phyloP scores from a whole-genome alignment of 306 rosid species.

The Glycyrrhiza uralensis region DNA sequence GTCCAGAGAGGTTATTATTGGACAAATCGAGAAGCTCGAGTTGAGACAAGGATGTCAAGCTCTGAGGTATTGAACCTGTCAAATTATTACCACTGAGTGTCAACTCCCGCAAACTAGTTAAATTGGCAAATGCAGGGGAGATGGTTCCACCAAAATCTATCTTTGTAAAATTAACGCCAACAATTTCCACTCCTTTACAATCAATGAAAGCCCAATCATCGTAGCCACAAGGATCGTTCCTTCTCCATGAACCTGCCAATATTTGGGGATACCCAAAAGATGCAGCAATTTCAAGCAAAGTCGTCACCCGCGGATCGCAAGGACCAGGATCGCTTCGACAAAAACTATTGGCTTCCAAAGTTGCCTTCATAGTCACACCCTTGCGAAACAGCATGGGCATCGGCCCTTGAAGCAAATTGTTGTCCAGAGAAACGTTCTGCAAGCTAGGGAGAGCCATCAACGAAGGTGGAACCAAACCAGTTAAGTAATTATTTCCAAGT shows the following conservation, averaged over 20 bases:
- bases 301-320: slow-evolving; percentile 51
- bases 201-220: slow-evolving; percentile 41
- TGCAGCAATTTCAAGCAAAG: slow-evolving; percentile 47
- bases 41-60: slow-evolving; percentile 40
- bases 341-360: slow-evolving; percentile 48
- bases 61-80: slow-evolving; percentile 52
- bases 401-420: slow-evolving; percentile 71
- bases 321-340: slow-evolving; percentile 33
- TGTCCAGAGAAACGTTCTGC: slow-evolving; percentile 46
- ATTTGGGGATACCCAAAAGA: slow-evolving; percentile 62
- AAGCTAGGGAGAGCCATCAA: slow-evolving; percentile 38
- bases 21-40: slow-evolving; percentile 61
- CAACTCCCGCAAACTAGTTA: slow-evolving; percentile 51
- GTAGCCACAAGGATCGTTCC: no score
- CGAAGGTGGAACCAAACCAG: slow-evolving; percentile 60
- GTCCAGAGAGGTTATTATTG: slow-evolving; percentile 54
- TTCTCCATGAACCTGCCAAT: no score
- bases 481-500: slow-evolving; percentile 60
- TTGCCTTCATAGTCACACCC: slow-evolving; percentile 26
- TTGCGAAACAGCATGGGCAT: slow-evolving; percentile 41
- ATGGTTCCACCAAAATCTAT: slow-evolving; percentile 52
- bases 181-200: slow-evolving; percentile 42
- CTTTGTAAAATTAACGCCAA: slow-evolving; percentile 38
- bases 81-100: slow-evolving; percentile 42
- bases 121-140: slow-evolving; percentile 61